Evolutionary conservation across 345 rosid genomes (phyloP).

Genomic region (Lagerstroemia speciosa): DNA sequence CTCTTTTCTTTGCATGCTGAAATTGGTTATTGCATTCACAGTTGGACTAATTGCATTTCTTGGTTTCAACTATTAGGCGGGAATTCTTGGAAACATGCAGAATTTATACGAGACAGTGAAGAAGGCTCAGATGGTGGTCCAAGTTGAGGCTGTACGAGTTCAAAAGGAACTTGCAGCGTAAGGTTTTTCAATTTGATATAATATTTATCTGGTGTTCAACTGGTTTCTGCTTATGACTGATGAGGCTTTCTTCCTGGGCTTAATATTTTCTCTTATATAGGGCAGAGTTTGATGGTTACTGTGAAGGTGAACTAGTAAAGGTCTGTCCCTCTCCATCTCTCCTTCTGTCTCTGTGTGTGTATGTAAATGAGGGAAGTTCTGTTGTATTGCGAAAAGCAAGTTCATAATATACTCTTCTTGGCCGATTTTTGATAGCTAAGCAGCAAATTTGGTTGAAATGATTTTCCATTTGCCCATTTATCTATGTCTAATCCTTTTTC

Average conservation of each 20-base stretch:
- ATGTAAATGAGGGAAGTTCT: too few species aligned
- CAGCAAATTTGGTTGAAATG: neutral
- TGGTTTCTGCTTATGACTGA: neutral
- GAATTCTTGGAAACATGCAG: slow-evolving; percentile 85
- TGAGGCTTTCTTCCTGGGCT: neutral
- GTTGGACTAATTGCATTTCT: neutral
- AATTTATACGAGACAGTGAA: slow-evolving; percentile 85
- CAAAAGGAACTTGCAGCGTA: slow-evolving; percentile 90
- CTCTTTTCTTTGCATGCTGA: too few species aligned
- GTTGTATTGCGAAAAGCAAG: neutral
- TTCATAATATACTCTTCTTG: neutral
- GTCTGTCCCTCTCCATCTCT: slow-evolving; percentile 10
- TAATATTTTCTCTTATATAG: slow-evolving; percentile 27
- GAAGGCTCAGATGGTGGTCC: slow-evolving; percentile 96
- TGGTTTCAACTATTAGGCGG: slow-evolving; percentile 43
- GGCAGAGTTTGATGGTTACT: slow-evolving; percentile 91
- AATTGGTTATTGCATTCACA: slow-evolving; percentile 10
- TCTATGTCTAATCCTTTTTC: too few species aligned
- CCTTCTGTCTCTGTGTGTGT: neutral
- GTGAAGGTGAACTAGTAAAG: slow-evolving; percentile 94
- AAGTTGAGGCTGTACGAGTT: slow-evolving; percentile 86
- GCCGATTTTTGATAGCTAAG: neutral
- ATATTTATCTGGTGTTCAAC: neutral
- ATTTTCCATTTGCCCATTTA: neutral
- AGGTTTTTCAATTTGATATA: slow-evolving; percentile 12